These are phyloP conservation scores for Phaeosphaeria sp. DNA, from an alignment of 2,329 filamentous ascomycete genomes.

Conservation along the genomic window DNA sequence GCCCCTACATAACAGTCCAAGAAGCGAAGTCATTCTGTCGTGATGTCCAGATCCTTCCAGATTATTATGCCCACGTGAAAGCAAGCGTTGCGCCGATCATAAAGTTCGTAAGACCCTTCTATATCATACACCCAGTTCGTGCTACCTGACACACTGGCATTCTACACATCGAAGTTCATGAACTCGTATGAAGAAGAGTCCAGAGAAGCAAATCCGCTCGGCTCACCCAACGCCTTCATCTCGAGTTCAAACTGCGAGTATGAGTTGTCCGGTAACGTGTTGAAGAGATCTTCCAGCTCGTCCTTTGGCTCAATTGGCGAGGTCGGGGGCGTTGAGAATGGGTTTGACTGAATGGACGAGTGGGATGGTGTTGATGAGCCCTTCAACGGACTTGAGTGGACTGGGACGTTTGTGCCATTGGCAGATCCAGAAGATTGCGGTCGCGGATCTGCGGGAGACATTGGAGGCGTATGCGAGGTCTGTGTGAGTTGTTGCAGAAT, in stretches of 20 bases:
- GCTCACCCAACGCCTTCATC: conserved; percentile 44
- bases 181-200: conserved; percentile 42
- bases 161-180: conserved; percentile 43
- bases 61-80: conserved; percentile 2
- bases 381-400: conserved; percentile 36
- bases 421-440: conserved; percentile 35
- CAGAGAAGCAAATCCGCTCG: conserved; percentile 36
- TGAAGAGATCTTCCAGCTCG: conserved; percentile 44
- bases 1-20: conserved; percentile 21
- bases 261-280: conserved; percentile 35
- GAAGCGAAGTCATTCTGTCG: conserved; percentile 26
- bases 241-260: conserved; percentile 48
- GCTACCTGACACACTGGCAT: conserved; percentile 6
- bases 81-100: conserved; percentile 16
- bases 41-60: conserved; percentile 15
- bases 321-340: conserved; percentile 47
- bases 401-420: conserved; percentile 18
- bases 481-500: conserved; percentile 45
- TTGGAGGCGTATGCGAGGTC: conserved; percentile 45
- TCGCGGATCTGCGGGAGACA: conserved; percentile 43
- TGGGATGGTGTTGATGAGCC: conserved; percentile 40
- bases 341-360: conserved; percentile 44
- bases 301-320: conserved; percentile 43
- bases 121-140: conserved; percentile 36
- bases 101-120: conserved; percentile 30